phyloP scores from a whole-genome alignment of 2,329 filamentous ascomycete species.

The Colletotrichum falcatum region DNA sequence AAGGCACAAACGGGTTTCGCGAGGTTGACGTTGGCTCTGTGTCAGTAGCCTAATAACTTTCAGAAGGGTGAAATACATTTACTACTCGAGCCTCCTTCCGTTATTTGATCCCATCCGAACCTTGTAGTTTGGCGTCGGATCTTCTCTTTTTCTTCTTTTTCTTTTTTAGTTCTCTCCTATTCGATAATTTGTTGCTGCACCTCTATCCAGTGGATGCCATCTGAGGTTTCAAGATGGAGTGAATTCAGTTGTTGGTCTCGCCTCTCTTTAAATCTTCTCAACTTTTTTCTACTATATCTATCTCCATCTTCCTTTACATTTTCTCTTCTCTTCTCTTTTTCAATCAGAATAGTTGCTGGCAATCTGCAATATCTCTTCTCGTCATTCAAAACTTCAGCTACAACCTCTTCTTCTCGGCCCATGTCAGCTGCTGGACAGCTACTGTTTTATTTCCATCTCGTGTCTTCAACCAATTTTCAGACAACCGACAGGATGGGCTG shows the following conservation, averaged over 20 bases:
- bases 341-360: not conserved
- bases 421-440: not conserved
- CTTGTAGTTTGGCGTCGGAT: not conserved
- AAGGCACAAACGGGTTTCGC: not conserved
- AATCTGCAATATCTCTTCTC: not conserved
- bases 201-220: not conserved
- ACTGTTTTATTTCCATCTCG: not conserved
- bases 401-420: not conserved
- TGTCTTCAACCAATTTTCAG: not conserved
- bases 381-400: not conserved
- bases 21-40: too few species aligned
- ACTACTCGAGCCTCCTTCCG: not conserved
- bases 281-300: not conserved
- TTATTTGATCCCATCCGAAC: not conserved
- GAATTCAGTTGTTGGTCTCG: not conserved
- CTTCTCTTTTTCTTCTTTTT: too few species aligned
- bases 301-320: not conserved
- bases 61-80: not conserved
- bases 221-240: not conserved
- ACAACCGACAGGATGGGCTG: slow-evolving; percentile 4
- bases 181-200: not conserved
- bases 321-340: not conserved
- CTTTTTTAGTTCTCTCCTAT: not conserved
- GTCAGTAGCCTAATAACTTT: not conserved
- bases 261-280: not conserved